Base-by-base conservation (phyloP, 352 stramenopile species). In the Phytophthora ramorum region DNA sequence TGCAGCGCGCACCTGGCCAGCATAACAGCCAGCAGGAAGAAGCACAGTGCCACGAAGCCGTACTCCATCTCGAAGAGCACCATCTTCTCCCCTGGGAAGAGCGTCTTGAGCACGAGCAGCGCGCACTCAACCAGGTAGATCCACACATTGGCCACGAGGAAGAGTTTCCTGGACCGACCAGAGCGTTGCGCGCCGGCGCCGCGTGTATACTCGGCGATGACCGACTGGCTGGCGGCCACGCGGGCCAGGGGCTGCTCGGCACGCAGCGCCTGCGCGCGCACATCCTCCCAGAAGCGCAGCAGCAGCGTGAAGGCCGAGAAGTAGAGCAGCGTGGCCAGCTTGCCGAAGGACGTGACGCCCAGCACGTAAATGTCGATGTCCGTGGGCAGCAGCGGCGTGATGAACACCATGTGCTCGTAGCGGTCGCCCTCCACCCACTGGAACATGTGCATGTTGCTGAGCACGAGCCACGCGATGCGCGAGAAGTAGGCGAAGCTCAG, bases 281-380 rank as follows among this genome's bases (percentile, higher is more conserved):
- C 84, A 67, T 93, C 85, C 49, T 92, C 83, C 83, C 81, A 93
- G 70, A 93, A 93, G 47, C 83, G 83, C 58, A 93, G 64, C 34
- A 93, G 70, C 53, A 91, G 78, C 53, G 85, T 93, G 60, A 93
- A 93, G 13, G 85, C 83, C 44, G 85, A 92, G 63, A 93, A 91
- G 63, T 89, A 92, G 47, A 93, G 75, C 63, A 93, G 70, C 58
- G 85, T 93, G 30, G 85, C 83, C 26, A 93, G 68, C 59, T 92
- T 90, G 38, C 78, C 80, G 62, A 90, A 90, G 43, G 76, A 85
- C 59, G 83, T 90, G 52, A 93, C 85, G 68, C 78, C 85, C 19
- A 93, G 64, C 59, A 91, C 83, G 78, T 91, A 93, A 56, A 93
- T 87, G 69, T 93, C 83, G 67, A 93, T 91, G 51, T 89, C 78